Base-by-base conservation (phyloP, 345 rosid genomes). In the Syzygium aqueum region DNA sequence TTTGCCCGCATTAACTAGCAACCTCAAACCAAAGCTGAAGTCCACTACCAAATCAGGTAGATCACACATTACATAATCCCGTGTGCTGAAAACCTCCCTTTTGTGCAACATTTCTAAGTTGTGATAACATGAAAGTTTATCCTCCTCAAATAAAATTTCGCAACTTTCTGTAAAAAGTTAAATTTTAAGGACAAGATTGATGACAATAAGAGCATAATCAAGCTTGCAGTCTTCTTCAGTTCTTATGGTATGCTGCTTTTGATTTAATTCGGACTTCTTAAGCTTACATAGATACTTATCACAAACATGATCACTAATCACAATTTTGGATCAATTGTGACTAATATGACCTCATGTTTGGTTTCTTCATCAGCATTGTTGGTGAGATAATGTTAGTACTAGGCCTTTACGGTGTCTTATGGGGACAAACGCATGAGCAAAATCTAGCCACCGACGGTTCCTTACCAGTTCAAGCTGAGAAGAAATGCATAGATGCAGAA, bases 341-440 rank as follows among this genome's bases (percentile, higher is more conserved):
- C 65, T 25, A 27, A 59, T 25, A 59, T 59, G 15, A 2, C 15
- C 28, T 5, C 15, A 57, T 59, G 30, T 59, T 25, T 27, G 65
- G 28, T 59, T 53, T 21, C 57, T 53, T 59, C 15, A 37, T 37
- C 52, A 82, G 84, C 30, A 82, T 46, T 82, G 25, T 82, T 43
- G 84, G 84, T 25, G 84, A 51, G 27, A 37, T 50, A 33, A 22
- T 85, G 56, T 84, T 86, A 16, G 91, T 84, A 51, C 40, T 52
- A 63, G 87, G 89, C 73, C 89, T 89, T 8, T 89, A 87, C 86
- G 83, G 56, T 85, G 90, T 89, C 19, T 50, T 89, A 49, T 87
- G 87, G 86, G 91, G 87, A 33, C 87, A 89, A 87, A 87, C 53
- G n/a, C 84, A 59, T 59, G 89, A 89, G 37, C 77, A 85, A 80